Base-by-base conservation (phyloP, 2,329 filamentous ascomycete species). In the Calonectria montana region DNA sequence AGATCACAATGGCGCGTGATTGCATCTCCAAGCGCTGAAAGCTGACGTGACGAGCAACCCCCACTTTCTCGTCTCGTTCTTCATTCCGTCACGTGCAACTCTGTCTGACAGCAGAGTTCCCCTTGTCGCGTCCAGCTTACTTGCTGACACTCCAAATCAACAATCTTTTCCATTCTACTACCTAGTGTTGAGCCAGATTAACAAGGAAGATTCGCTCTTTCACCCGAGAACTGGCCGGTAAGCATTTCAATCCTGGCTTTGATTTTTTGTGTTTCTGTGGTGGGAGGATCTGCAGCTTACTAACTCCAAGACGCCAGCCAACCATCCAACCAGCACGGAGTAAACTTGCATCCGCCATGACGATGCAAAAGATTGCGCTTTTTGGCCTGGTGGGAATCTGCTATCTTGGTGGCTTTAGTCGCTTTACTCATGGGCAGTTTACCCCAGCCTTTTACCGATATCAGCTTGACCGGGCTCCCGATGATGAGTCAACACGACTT, bases 381-480 rank as follows among this genome's bases (percentile, higher is more conserved):
- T 41, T 27, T n/a, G 47, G 41, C 16, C 16, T 65, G n/a, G 21
- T 35, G 5, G 21, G 62, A 6, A 27, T 25, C 31, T 50, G 21
- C 31, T 65, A 53, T 43, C 23, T 65, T 1, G 62, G 45, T n/a
- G 62, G 21, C 31, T 53, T 65, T 16, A 65, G 45, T 8, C 62
- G 62, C 2, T 65, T 65, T 23, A 65, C 45, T 5, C 62, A 65
- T 43, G 62, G 47, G 15, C 8, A 35, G 6, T 53, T 27, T 21
- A 53, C 47, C 4, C 45, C 62, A 1, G 45, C 31, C 1, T 65
- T 65, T n/a, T 53, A 53, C 23, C 10, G 16, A 12, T 53, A 65
- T 16, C 62, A 65, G 35, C n/a, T 50, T 6, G 62, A 53, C 45
- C 31, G 62, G 18, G 62, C 62, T 39, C 62, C 62, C 41, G 62